These are phyloP conservation scores for Chlamydomonas reinhardtii DNA, from an alignment of 163 green algal genomes.

Conservation along the genomic window DNA sequence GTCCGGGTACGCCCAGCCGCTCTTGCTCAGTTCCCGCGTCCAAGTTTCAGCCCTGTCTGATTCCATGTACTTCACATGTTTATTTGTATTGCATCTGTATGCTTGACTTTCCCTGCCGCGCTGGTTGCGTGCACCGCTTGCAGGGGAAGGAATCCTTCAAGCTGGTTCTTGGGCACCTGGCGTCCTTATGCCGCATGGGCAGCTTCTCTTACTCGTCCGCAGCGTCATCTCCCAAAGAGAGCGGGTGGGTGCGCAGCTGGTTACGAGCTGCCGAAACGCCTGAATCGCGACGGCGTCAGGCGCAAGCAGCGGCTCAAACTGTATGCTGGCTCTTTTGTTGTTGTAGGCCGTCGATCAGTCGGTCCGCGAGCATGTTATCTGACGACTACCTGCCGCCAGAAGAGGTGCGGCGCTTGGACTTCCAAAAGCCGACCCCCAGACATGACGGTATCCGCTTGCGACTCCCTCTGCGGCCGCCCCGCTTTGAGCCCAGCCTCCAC, in stretches of 20 bases:
- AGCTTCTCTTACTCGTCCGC: slow-evolving; percentile 1
- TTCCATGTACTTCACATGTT: no score
- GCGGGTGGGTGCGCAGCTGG: background rate
- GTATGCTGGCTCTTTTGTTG: background rate
- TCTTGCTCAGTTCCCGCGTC: no score
- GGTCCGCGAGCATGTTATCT: slow-evolving; percentile 10
- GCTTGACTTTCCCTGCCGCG: no score
- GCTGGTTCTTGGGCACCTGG: background rate
- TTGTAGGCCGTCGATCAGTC: background rate
- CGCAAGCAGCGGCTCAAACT: no score
- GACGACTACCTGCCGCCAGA: slow-evolving; percentile 26
- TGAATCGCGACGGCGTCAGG: background rate
- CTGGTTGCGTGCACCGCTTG: no score
- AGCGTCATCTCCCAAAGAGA: background rate
- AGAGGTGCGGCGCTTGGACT: background rate
- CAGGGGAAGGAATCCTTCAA: background rate
- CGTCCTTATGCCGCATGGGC: background rate
- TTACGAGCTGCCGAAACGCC: no score
- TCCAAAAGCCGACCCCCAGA: background rate
- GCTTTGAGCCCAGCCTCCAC: background rate
- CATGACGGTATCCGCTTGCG: no score
- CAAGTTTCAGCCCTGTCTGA: no score
- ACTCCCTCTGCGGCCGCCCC: background rate
- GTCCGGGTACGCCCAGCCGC: no score
- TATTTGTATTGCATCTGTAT: no score